Evolutionary conservation across 1,284 basidiomycete species (phyloP), one percentile per base, ranked within the genome.

Genomic region (Anthracocystis panici-leucophaei): DNA sequence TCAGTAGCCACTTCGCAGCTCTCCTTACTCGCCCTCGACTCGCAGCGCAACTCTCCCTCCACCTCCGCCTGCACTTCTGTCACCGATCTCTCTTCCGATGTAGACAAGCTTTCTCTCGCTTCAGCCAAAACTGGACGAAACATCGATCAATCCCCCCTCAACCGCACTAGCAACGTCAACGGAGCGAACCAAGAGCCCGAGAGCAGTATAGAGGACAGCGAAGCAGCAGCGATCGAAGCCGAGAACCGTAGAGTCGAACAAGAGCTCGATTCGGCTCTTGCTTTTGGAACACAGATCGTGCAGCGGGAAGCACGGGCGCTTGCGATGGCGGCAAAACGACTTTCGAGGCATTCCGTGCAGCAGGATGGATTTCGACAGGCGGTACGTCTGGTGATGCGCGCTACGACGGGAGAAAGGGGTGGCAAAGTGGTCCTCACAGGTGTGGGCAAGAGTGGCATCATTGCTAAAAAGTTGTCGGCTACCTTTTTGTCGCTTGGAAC

Each of bases 401-500:
- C 71, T 16, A 78, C 75, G 1, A 65, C 63, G 20, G 72, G 76
- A 12, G 64, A 74, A 31, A 20, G 79, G 50, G 57, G 80, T 65
- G 86, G 86, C 44, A 87, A 86, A 67, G 69, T 87, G 16, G 76
- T 87, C 21, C 75, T 86, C 18, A 84, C 83, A 0, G 86, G 86
- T 21, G 82, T 87, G 3, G 86, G 86, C 27, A 87, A 87, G 73
- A 84, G 82, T 45, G 86, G 80, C 14, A 74, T 83, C 44, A 80
- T 84, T 21, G 82, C 78, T 5, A 80, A 77, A 51, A 84, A 84
- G 70, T 64, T 84, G 8, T 73, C 69, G 7, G 75, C 79, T 12
- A 81, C 80, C 21, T 75, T 79, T 33, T 59, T 79, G 1, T 82
- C 82, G 16, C 74, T 84, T 68, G 86, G 86, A 21, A 82, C 86